Evolutionary conservation across 2,329 filamentous ascomycete species (phyloP), one percentile per base, ranked within the genome.

Genomic region (Exophiala sideris): DNA sequence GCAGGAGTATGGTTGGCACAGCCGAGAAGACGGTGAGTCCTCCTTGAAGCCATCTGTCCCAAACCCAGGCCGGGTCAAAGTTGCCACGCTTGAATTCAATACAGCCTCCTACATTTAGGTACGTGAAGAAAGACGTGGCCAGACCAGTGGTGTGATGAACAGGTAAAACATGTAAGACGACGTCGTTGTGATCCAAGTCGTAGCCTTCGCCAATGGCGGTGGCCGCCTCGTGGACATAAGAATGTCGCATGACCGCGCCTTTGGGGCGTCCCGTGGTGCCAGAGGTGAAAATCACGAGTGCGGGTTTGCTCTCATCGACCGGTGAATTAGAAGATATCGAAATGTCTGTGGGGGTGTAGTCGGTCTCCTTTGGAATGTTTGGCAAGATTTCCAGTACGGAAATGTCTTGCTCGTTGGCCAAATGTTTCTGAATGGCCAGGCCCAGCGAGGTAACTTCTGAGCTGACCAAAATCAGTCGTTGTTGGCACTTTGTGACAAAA

Each of bases 271-370:
- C 77, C 1, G 80, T 79, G 0, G 80, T 81, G 0, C 80, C 79
- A 2, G 79, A 79, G 0, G 79, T 80, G 56, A 86, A 83, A 5
- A 88, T 78, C 2, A 84, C 74, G 62, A 84, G 87, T 41, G 45
- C 68, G 10, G 67, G 61, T 1, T 53, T 55, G 49, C 67, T 68
- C 47, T 62, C 58, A 45, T 67, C 60, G 4, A 60, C 55, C n/a
- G 61, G 57, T 3, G 39, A 41, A 47, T 62, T 58, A 1, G 64
- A 66, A 5, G 64, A 67, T 35, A 67, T 60, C 3, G 56, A 24
- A 2, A 64, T 55, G 1, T 62, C 47, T 29, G 24, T 29, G 5
- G 24, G 24, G 24, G 24, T 29, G 24, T 29, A 29, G 2, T 5
- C 24, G 24, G 24, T 29, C 24, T 29, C 7, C 24, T 29, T 29